Evolutionary conservation across 1,139 yeast genomes (phyloP), one percentile per base, ranked within the genome.

Genomic region (Suhomyces yuchorum): DNA sequence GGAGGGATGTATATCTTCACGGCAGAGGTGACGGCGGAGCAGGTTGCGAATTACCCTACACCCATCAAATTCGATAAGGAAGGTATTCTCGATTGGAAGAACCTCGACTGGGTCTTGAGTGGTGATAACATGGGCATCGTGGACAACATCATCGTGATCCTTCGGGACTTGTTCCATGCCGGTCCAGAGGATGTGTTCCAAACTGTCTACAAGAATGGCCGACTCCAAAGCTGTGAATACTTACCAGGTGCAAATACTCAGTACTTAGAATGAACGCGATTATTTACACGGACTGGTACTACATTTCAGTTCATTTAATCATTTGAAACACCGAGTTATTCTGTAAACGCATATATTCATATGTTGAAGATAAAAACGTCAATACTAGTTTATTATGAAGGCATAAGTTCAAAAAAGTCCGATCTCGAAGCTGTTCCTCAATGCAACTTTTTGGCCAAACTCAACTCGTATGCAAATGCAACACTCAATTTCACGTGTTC

Each of bases 401-500:
- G n/a, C n/a, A n/a, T n/a, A n/a, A n/a, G n/a, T n/a, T n/a, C n/a
- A n/a, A n/a, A n/a, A n/a, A n/a, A n/a, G n/a, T n/a, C n/a, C n/a
- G n/a, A n/a, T n/a, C n/a, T n/a, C n/a, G n/a, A 20, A 20, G 23
- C 7, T 11, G 30, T 9, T 26, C 3, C 26, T 23, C 23, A 42
- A 26, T 49, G 38, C 24, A 50, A 44, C 39, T 47, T 43, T 30
- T 48, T 47, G 41, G 55, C 47, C 42, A 24, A 51, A 26, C 82
- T 81, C 54, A 91, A 75, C 69, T 91, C 97, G 47, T 82, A 70
- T 3, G 84, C 82, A 57, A 77, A 85, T 1, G 89, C 92, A 17
- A 88, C 56, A 1, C 88, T 86, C 56, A 92, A 72, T 65, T 85
- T 87, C 49, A 84, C 81, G 62, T 89, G 96, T 67, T 92, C 89